phyloP scores from a whole-genome alignment of 2,329 filamentous ascomycete genomes.

The Fusarium armeniacum region DNA sequence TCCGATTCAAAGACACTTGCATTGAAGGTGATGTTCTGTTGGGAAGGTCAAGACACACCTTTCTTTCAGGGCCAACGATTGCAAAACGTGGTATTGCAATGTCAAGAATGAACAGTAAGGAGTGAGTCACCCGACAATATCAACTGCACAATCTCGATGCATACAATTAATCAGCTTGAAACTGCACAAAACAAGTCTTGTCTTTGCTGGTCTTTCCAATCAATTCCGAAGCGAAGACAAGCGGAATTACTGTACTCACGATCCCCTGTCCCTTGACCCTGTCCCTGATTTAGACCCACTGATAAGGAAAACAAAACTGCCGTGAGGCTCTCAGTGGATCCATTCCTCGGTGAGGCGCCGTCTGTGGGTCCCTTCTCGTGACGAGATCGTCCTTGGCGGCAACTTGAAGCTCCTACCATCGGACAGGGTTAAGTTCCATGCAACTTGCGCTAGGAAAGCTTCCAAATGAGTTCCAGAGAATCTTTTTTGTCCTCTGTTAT shows the following conservation, averaged over 20 bases:
- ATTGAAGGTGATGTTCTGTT: neutral
- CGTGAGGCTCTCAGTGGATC: constrained; percentile 25
- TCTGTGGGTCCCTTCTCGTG: constrained; percentile 3
- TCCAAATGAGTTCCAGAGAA: constrained; percentile 11
- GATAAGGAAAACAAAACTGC: constrained; percentile 16
- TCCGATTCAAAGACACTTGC: constrained; percentile 1
- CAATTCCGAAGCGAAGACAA: neutral
- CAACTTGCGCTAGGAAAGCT: constrained; percentile 10
- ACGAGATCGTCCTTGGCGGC: neutral
- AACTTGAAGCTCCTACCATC: constrained; percentile 1
- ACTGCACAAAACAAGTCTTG: neutral
- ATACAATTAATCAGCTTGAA: neutral
- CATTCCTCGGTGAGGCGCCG: constrained; percentile 24
- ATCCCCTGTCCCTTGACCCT: constrained; percentile 1
- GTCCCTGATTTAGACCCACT: constrained; percentile 20
- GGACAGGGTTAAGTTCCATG: constrained; percentile 12
- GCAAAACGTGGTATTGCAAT: neutral
- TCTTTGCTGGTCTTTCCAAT: neutral
- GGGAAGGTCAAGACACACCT: neutral
- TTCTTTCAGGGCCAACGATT: neutral
- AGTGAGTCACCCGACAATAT: neutral
- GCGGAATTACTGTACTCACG: neutral
- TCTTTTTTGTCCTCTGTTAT: neutral
- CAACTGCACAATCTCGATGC: constrained; percentile 1
- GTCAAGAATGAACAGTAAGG: neutral